phyloP scores from a whole-genome alignment of 108 stramenopile genomes.

The Cyclotella baltica region DNA sequence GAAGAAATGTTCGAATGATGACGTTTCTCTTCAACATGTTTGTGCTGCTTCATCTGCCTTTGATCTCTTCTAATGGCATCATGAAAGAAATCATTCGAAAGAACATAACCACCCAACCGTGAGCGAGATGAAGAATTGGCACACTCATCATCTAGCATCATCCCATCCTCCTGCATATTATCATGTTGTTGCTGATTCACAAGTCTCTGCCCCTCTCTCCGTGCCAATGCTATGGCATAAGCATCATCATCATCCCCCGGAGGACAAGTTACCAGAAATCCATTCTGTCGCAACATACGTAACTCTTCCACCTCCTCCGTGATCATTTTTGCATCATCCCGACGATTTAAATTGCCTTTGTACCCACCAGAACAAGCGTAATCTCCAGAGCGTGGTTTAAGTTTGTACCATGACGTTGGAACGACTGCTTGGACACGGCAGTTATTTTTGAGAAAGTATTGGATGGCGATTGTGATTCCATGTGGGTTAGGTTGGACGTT shows the following conservation, averaged over 20 bases:
- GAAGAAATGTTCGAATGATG: conserved; percentile 13
- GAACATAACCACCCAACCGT: conserved; percentile 62
- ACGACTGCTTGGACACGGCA: conserved; percentile 80
- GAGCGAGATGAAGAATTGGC: not conserved
- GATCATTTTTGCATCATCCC: conserved; percentile 59
- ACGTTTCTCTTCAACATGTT: conserved; percentile 1
- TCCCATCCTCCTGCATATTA: conserved; percentile 37
- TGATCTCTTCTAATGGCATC: conserved; percentile 78
- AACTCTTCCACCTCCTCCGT: conserved; percentile 69
- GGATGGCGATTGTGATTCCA: conserved; percentile 70
- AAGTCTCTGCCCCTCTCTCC: conserved; percentile 64
- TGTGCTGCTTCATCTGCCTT: conserved; percentile 30
- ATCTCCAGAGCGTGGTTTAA: conserved; percentile 53
- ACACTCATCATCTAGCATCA: conserved; percentile 40
- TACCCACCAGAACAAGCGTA: conserved; percentile 1
- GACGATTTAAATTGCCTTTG: conserved; percentile 13
- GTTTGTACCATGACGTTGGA: conserved; percentile 73
- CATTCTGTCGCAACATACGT: conserved; percentile 52
- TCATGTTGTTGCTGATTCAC: conserved; percentile 10
- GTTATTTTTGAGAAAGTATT: conserved; percentile 66
- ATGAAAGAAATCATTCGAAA: conserved; percentile 86
- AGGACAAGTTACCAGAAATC: conserved; percentile 73
- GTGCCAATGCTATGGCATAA: conserved; percentile 76
- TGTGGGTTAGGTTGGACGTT: conserved; percentile 55
- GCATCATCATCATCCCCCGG: conserved; percentile 89